Base-by-base conservation (phyloP, 2,329 filamentous ascomycete species). In the Fusarium pseudocircinatum region DNA sequence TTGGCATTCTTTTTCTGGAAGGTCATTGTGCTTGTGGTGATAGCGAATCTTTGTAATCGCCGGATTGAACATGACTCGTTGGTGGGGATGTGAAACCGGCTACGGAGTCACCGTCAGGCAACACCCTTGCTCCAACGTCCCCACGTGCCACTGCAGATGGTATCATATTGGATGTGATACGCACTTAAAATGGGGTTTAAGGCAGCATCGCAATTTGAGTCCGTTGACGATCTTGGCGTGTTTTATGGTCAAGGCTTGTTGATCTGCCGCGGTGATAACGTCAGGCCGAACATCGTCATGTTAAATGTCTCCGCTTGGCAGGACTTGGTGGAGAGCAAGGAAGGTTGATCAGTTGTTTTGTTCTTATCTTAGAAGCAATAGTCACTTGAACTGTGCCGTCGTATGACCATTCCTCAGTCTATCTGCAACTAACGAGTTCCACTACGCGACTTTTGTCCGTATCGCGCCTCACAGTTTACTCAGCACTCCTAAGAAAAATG, bases 21-120 rank as follows among this genome's bases (percentile, higher is more conserved):
- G 28, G 16, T 58, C 30, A 2, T 1, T 44, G 4, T 18, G 4
- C 30, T 34, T 1, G 2, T 26, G 18, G n/a, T 1, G 30, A 46
- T 34, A 16, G 0, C 2, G 28, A 20, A 16, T 34, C 7, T 58
- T 58, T 26, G 54, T 34, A 53, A 53, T 53, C 34, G 4, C 18
- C 24, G n/a, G 18, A 36, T 36, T 22, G 24, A 10, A 24, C 32
- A 61, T 53, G 63, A 54, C 34, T 54, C 42, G 47, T 28, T 56
- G 30, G 22, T 39, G 16, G 46, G 30, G 26, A 43, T 14, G 10
- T 69, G 66, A 69, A 69, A 69, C 66, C 39, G 20, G 22, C 58
- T 63, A 46, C 43, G 65, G 64, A 36, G 36, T 49, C 58, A 39
- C 66, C 57, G 50, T 32, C 30, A 26, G 24, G 37, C 46, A 54